Evolutionary conservation across 106 monocot species (phyloP), one percentile per base, ranked within the genome.

Genomic region (Acanthochlamys bracteata): DNA sequence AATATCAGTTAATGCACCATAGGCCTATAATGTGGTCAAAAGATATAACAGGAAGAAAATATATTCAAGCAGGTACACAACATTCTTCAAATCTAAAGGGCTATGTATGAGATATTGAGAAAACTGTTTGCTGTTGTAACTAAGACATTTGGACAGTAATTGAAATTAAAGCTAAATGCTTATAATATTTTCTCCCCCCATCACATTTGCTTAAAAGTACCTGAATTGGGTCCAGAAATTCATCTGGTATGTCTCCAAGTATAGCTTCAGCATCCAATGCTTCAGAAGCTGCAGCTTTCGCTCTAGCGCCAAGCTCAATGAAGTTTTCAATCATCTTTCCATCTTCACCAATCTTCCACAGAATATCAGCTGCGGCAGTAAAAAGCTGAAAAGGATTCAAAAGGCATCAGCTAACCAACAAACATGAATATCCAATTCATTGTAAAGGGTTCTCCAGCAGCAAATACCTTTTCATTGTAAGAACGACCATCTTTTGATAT

Each of bases 191-290:
- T n/a, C n/a, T n/a, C n/a, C n/a, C n/a, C n/a, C n/a, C n/a, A n/a
- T n/a, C n/a, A n/a, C 43, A 8, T 43, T 43, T 43, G 43, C 43
- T 43, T 26, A 43, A 7, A 22, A 56, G 40, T 49, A 96, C 96
- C 96, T 96, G 96, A 73, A 96, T 96, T 39, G 96, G 96, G 59
- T 96, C 96, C n/a, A 96, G 76, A 67, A 96, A 96, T 81, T 96
- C 96, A 60, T 96, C 96, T 39, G 96, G 96, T 61, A 96, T 91
- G 41, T 96, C 96, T 14, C 96, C 96, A 71, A 96, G 96, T 17
- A 64, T 62, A 46, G 82, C 84, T 75, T 96, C 96, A 51, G 87
- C 73, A 88, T 96, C 91, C 85, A 83, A 76, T 17, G 96, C 96
- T 73, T 91, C 91, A 69, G 88, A 75, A 63, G 96, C 90, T 25